Evolutionary conservation across 148 eudicot genomes (phyloP), one percentile per base, ranked within the genome.

Genomic region (Spergularia marina): DNA sequence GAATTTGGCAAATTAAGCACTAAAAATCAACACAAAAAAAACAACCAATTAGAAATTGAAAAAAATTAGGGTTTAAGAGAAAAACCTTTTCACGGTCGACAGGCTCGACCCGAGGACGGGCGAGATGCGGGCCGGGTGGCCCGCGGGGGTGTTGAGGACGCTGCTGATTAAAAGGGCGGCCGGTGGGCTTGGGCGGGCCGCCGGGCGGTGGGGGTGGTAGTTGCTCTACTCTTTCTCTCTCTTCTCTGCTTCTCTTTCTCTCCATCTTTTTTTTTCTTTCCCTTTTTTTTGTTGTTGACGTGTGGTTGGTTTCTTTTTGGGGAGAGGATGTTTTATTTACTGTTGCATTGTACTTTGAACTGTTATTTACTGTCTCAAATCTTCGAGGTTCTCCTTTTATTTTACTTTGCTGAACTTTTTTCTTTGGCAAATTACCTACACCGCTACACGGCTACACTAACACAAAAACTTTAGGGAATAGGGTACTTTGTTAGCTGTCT

Each of bases 41-140:
- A 21, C 0, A 57, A 56, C 15, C 5, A 62, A 40, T 14, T 16
- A 53, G 10, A 36, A 55, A 54, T 16, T 11, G 55, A 47, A 3
- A 20, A 20, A 60, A 23, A 34, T 20, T 12, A 39, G 20, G 49
- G 60, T 9, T 40, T 60, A 10, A 5, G 17, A 40, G 44, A 7
- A 53, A 44, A 54, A 84, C 86, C 86, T 84, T 84, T 66, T 84
- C 86, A 52, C 86, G 84, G 76, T 84, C 86, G 72, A 84, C 80
- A 52, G 84, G 82, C 56, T 75, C 82, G 53, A 75, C 68, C 52
- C 84, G 80, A 47, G 84, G 64, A 16, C 84, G 83, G 71, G 71
- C 76, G 10, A 77, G 79, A 53, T 81, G 83, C 12, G 71, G 79
- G 1, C 79, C 79, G 16, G 82, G 78, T n/a, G 66, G 78, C 54